phyloP scores from a whole-genome alignment of 139 green algal genomes.

The Marvania coccoides region DNA sequence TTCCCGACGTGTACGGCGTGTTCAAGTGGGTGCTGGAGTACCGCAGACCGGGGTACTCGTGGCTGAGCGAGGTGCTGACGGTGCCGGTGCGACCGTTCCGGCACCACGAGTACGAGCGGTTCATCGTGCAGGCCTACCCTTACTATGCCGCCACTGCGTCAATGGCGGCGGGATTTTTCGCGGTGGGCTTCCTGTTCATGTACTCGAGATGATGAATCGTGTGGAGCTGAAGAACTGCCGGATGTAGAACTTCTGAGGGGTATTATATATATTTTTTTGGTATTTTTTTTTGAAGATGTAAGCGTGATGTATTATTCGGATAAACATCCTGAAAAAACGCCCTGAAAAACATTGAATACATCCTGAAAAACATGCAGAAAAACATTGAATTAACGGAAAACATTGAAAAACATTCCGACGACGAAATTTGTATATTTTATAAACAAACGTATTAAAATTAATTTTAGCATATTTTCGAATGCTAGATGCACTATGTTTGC shows the following conservation, averaged over 20 bases:
- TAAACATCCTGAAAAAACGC: no score
- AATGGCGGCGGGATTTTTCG: conserved; percentile 68
- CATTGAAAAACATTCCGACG: no score
- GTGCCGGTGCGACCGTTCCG: conserved; percentile 85
- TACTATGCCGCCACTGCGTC: conserved; percentile 72
- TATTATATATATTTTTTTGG: background rate
- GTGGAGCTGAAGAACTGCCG: background rate
- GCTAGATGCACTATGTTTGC: no score
- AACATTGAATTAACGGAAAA: background rate
- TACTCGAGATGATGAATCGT: conserved; percentile 50
- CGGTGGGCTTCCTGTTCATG: conserved; percentile 56
- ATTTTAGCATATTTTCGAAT: no score
- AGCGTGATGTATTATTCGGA: no score
- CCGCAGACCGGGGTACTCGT: conserved; percentile 61
- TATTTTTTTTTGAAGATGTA: background rate
- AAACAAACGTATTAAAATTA: no score
- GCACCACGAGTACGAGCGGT: conserved; percentile 94
- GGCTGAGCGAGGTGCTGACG: conserved; percentile 53
- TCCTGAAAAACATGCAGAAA: background rate
- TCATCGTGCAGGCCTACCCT: conserved; percentile 69
- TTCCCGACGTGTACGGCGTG: conserved; percentile 92
- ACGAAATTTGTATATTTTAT: no score
- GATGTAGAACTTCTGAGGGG: background rate
- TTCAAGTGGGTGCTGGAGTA: conserved; percentile 97
- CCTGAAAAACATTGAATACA: no score